Base-by-base conservation (phyloP, 2,329 filamentous ascomycete species). In the Aspergillus pseudonomiae region DNA sequence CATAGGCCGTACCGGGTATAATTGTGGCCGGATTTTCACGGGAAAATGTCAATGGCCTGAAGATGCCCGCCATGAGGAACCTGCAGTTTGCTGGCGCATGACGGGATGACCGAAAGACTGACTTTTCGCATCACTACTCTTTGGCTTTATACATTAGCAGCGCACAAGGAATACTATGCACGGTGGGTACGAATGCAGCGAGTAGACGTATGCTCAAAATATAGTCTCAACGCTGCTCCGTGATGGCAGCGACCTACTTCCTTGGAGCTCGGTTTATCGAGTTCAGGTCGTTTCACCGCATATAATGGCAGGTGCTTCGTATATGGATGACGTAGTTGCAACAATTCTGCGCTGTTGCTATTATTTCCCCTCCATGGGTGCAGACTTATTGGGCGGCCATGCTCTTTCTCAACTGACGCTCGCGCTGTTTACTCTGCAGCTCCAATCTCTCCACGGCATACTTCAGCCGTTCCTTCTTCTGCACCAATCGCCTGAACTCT, bases 381-480 rank as follows among this genome's bases (percentile, higher is more conserved):
- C n/a, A 10, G 41, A 19, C 34, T 75, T 70, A 80, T 63, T 79
- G 77, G 54, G 84, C 83, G 65, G 88, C 88, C 86, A 91, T 89
- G 75, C 88, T 91, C 85, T 89, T 91, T 75, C 89, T 85, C 79
- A 92, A 77, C 74, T 91, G 89, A 69, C 89, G 84, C 77, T 91
- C 86, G 74, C 85, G 80, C 79, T 97, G 93, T 70, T 88, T 84
- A n/a, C 92, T 91, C 80, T 97, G 92, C 71, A 97, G 75, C 81
- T 95, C 92, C 68, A 97, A 78, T 65, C 93, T 85, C 75, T 95
- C 92, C 21, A 97, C 92, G 32, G 92, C 90, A 81, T 96, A 97
- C 75, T 91, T 89, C 70, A 97, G 80, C 57, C 92, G 87, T 78
- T 96, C 93, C 78, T 92, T 94, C 79, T 93, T 90, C 82, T 93